These are phyloP conservation scores for Cokeromyces recurvatus DNA, from an alignment of 371 early-diverging fungal genomes.

Conservation along the genomic window DNA sequence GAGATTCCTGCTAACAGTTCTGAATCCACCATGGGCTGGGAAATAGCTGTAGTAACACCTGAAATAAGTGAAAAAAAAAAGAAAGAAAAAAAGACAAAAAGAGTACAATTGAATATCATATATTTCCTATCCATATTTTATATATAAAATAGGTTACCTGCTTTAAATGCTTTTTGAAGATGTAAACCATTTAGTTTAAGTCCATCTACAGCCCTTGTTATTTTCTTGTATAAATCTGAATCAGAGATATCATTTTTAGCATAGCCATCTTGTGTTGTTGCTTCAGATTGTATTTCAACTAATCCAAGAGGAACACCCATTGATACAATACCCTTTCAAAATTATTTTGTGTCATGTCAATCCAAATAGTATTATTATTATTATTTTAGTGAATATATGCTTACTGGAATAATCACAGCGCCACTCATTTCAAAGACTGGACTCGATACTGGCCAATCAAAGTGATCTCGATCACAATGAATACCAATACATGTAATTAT, in stretches of 20 bases:
- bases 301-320: conserved; percentile 51
- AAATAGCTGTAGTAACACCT: conserved; percentile 53
- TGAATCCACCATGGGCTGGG: conserved; percentile 37
- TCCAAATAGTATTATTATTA: too few species aligned
- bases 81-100: too few species aligned
- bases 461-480: conserved; percentile 37
- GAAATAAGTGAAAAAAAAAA: too few species aligned
- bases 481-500: conserved; percentile 48
- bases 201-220: conserved; percentile 56
- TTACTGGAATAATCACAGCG: conserved; percentile 39
- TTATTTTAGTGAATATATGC: too few species aligned
- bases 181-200: conserved; percentile 56
- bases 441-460: conserved; percentile 32
- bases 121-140: too few species aligned
- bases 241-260: conserved; percentile 34
- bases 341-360: background rate
- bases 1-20: conserved; percentile 49
- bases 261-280: conserved; percentile 50
- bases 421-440: conserved; percentile 47
- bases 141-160: too few species aligned
- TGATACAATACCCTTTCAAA: conserved; percentile 45
- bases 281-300: conserved; percentile 54
- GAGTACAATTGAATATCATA: too few species aligned
- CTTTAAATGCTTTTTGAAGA: conserved; percentile 58
- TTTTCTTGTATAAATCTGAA: conserved; percentile 16